These are phyloP conservation scores for Xylariaceae sp. DNA, from an alignment of 2,329 filamentous ascomycete species.

Conservation along the genomic window DNA sequence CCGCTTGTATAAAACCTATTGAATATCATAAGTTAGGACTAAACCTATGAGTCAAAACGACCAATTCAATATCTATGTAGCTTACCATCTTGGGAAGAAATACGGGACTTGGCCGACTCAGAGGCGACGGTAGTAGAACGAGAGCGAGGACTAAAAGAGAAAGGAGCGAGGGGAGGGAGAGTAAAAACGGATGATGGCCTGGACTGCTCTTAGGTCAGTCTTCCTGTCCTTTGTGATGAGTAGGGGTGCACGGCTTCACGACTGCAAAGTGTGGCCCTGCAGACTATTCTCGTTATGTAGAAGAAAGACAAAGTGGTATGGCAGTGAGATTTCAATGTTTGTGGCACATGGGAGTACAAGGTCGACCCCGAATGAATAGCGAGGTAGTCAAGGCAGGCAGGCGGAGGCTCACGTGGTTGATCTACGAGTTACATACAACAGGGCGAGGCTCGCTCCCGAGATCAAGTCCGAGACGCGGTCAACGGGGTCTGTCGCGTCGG, in stretches of 20 bases:
- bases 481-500: conserved; percentile 17
- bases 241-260: too few relatives aligned
- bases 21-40: conserved; percentile 14
- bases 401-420: background rate
- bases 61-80: background rate
- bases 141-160: background rate
- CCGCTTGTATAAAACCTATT: conserved; percentile 88
- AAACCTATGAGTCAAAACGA: conserved; percentile 5
- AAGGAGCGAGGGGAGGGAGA: background rate
- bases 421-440: conserved; percentile 11
- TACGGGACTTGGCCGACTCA: conserved; percentile 8
- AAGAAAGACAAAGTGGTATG: too few relatives aligned
- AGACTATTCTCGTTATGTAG: too few relatives aligned
- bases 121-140: background rate
- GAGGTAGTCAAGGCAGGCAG: too few relatives aligned
- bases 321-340: too few relatives aligned
- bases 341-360: too few relatives aligned
- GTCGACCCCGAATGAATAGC: too few relatives aligned
- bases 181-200: too few relatives aligned
- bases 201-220: too few relatives aligned
- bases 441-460: conserved; percentile 7
- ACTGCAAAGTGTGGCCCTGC: too few relatives aligned
- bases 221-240: too few relatives aligned
- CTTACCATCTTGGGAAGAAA: conserved; percentile 26
- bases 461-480: conserved; percentile 19